Conservation (phyloP, 2,329 filamentous ascomycete species). For the Penicillium olsonii region DNA sequence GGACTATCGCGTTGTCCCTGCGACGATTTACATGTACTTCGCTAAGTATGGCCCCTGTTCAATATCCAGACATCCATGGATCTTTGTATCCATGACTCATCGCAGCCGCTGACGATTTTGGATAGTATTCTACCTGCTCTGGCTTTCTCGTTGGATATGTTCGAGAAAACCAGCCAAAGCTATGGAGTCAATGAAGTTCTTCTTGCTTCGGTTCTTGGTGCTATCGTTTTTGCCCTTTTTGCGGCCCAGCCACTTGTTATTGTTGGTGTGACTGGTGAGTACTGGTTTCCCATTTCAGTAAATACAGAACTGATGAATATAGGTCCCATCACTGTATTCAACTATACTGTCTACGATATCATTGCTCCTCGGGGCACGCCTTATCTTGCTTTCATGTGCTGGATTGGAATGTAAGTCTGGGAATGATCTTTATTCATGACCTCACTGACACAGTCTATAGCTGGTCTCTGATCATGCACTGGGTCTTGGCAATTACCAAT, state of each 20-base stretch:
- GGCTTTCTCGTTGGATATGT: constrained; percentile 92
- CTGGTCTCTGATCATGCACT: constrained; percentile 84
- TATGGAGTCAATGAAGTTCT: constrained; percentile 91
- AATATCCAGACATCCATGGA: not conserved
- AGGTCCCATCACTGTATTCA: constrained; percentile 91
- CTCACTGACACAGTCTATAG: constrained; percentile 41
- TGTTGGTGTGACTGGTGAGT: constrained; percentile 76
- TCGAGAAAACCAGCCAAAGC: constrained; percentile 78
- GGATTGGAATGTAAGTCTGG: constrained; percentile 71
- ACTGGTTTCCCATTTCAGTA: not conserved
- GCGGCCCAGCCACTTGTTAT: constrained; percentile 86
- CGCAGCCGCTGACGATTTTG: constrained; percentile 12
- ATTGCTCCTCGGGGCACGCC: constrained; percentile 74
- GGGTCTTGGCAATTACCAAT: constrained; percentile 79
- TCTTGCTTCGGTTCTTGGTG: constrained; percentile 78
- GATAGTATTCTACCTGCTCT: constrained; percentile 78
- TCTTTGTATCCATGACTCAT: not conserved
- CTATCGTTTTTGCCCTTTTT: constrained; percentile 76
- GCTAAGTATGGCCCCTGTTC: constrained; percentile 65
- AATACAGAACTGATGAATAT: constrained; percentile 5
- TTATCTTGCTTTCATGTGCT: constrained; percentile 88
- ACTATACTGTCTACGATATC: constrained; percentile 91
- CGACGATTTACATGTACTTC: constrained; percentile 93
- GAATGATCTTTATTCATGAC: not conserved
- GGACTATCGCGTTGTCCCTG: constrained; percentile 86